Conservation (phyloP, 2,329 filamentous ascomycete genomes). For the Didymella keratinophila region DNA sequence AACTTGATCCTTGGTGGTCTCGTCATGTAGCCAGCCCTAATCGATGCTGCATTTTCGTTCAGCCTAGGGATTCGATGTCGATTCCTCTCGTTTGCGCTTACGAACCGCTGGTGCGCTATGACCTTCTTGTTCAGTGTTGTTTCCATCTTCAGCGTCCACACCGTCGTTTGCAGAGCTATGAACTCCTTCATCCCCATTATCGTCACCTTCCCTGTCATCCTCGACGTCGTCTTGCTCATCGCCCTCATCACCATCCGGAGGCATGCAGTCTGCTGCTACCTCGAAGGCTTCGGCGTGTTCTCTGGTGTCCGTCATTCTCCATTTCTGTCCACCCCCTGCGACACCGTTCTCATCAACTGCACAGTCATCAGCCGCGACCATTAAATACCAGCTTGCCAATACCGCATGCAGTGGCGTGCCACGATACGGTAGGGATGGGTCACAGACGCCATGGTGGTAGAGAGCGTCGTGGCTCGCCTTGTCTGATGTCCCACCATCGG, state of each 20-base stretch:
- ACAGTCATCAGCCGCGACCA: constrained; percentile 2
- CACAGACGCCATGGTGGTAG: constrained; percentile 6
- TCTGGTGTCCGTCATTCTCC: constrained; percentile 8
- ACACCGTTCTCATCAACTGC: constrained; percentile 6
- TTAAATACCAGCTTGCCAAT: constrained; percentile 3
- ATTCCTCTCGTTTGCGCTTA: too few species aligned
- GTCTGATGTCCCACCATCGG: neutral
- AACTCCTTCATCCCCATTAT: too few species aligned
- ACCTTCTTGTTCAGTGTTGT: too few species aligned
- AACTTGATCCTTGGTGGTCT: too few species aligned
- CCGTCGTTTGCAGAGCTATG: too few species aligned
- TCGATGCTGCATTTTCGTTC: too few species aligned
- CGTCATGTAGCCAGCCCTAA: too few species aligned
- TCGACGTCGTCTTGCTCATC: too few species aligned
- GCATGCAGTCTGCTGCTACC: neutral
- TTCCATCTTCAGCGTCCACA: too few species aligned
- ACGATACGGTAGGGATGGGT: neutral
- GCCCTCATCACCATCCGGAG: neutral
- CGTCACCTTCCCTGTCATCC: too few species aligned
- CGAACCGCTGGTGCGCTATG: too few species aligned
- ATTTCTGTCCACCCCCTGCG: constrained; percentile 1
- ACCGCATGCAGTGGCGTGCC: constrained; percentile 6
- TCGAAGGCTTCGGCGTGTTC: constrained; percentile 7
- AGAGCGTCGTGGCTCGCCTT: constrained; percentile 5
- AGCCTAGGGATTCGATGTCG: too few species aligned